Evolutionary conservation across 2,329 filamentous ascomycete genomes (phyloP).

Genomic region (Canariomyces notabilis): DNA sequence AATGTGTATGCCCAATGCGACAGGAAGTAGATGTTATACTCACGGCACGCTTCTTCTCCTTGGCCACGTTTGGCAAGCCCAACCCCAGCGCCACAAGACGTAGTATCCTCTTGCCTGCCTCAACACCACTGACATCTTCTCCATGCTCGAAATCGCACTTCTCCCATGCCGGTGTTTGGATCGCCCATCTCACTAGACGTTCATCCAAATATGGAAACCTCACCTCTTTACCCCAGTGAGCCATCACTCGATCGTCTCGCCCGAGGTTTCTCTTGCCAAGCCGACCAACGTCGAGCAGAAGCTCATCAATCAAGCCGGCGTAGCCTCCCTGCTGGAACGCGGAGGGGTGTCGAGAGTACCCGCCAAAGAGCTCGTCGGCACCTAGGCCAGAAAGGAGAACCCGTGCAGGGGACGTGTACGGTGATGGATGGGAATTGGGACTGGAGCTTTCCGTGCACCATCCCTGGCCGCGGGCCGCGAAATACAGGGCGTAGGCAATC

Average conservation of each 20-base stretch:
- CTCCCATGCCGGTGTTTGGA: slow-evolving; percentile 67
- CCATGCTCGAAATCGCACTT: slow-evolving; percentile 79
- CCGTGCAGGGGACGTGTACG: slow-evolving; percentile 66
- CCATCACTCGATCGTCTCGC: slow-evolving; percentile 85
- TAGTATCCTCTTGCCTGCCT: slow-evolving; percentile 76
- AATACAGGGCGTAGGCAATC: slow-evolving; percentile 90
- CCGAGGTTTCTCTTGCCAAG: slow-evolving; percentile 93
- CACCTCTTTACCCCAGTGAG: slow-evolving; percentile 82
- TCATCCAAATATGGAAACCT: slow-evolving; percentile 92
- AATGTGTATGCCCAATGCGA: background rate
- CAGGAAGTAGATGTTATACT: slow-evolving; percentile 29
- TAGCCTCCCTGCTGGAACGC: slow-evolving; percentile 70
- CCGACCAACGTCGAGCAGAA: slow-evolving; percentile 77
- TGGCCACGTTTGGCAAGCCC: slow-evolving; percentile 64
- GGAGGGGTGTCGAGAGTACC: slow-evolving; percentile 77
- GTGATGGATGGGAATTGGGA: slow-evolving; percentile 12
- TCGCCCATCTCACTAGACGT: slow-evolving; percentile 72
- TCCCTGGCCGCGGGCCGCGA: slow-evolving; percentile 74
- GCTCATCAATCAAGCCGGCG: slow-evolving; percentile 68
- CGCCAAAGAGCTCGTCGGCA: slow-evolving; percentile 93
- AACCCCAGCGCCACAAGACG: slow-evolving; percentile 70
- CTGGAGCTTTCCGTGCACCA: slow-evolving; percentile 30
- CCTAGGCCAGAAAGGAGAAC: slow-evolving; percentile 89
- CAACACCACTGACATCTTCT: slow-evolving; percentile 41
- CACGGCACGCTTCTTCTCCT: slow-evolving; percentile 90